Conservation (phyloP, 768 basidiomycete genomes). For the Asterophora lycoperdoides region DNA sequence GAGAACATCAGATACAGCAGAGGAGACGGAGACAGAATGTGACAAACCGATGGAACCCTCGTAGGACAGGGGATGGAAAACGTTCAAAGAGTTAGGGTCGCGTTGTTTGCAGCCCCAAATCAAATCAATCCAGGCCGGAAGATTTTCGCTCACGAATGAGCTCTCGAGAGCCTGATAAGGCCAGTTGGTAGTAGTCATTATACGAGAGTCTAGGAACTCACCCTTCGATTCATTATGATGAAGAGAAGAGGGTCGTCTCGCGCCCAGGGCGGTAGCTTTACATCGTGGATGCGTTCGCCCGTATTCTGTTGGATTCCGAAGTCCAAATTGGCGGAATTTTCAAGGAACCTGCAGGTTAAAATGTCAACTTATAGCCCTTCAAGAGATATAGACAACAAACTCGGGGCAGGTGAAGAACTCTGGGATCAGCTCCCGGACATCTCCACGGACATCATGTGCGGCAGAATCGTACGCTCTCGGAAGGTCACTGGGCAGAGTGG, state of each 20-base stretch:
- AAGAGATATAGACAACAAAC: slow-evolving; percentile 35
- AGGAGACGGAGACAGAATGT: not conserved
- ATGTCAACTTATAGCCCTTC: not conserved
- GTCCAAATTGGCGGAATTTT: slow-evolving; percentile 75
- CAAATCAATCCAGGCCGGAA: slow-evolving; percentile 90
- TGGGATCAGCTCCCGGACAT: slow-evolving; percentile 90
- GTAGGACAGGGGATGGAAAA: slow-evolving; percentile 91
- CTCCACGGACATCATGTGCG: slow-evolving; percentile 79
- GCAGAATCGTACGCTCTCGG: slow-evolving; percentile 82
- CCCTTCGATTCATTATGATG: slow-evolving; percentile 70
- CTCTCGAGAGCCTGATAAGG: slow-evolving; percentile 75
- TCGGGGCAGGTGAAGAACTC: slow-evolving; percentile 86
- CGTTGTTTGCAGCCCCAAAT: slow-evolving; percentile 89
- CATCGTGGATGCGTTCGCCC: slow-evolving; percentile 80
- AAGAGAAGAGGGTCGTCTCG: slow-evolving; percentile 80
- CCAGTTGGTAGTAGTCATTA: not conserved
- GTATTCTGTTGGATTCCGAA: slow-evolving; percentile 71
- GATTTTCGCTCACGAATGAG: slow-evolving; percentile 74
- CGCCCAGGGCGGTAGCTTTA: slow-evolving; percentile 90
- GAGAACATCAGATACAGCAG: not conserved
- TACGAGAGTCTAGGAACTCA: slow-evolving; percentile 25
- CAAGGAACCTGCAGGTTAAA: slow-evolving; percentile 59
- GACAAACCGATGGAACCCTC: slow-evolving; percentile 77
- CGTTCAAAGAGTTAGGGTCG: slow-evolving; percentile 72
- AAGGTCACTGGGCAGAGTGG: slow-evolving; percentile 51